Percentiles rank a stretch among this genome's conserved stretches.
Evolutionary conservation across 1,139 yeast species (phyloP).

Genomic region (Debaryomycetaceae sp.): DNA sequence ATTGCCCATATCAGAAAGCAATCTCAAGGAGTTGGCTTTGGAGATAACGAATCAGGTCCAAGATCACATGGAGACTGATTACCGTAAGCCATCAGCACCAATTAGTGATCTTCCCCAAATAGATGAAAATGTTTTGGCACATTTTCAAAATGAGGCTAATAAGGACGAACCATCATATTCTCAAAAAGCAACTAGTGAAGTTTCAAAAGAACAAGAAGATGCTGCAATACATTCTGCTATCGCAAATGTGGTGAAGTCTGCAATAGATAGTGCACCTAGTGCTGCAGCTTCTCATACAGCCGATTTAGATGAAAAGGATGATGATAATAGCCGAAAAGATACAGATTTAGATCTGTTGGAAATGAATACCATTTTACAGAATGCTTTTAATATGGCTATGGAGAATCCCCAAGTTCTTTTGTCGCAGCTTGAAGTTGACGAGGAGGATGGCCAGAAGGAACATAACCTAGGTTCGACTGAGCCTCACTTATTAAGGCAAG

Average conservation of each 20-base stretch:
- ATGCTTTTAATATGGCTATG: slow-evolving; percentile 71
- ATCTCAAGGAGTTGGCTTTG: slow-evolving; percentile 24
- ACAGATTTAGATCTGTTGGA: slow-evolving; percentile 50
- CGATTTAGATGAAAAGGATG: slow-evolving; percentile 11
- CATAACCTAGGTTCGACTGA: background rate
- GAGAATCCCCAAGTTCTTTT: slow-evolving; percentile 59
- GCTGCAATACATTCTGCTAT: slow-evolving; percentile 22
- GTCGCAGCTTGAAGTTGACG: slow-evolving; percentile 41
- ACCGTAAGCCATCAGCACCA: slow-evolving; percentile 9
- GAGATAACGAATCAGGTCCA: slow-evolving; percentile 36
- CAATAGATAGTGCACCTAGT: slow-evolving; percentile 10
- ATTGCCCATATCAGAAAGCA: slow-evolving; percentile 5
- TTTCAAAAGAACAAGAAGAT: slow-evolving; percentile 4
- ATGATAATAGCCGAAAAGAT: slow-evolving; percentile 23
- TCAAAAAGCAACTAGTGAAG: background rate
- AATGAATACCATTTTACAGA: slow-evolving; percentile 67
- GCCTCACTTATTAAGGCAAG: background rate
- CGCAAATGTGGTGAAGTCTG: slow-evolving; percentile 25
- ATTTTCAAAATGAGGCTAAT: slow-evolving; percentile 37
- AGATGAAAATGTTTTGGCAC: slow-evolving; percentile 37
- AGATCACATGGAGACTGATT: slow-evolving; percentile 19
- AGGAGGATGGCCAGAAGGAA: slow-evolving; percentile 1
- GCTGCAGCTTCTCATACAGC: background rate
- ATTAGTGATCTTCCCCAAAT: slow-evolving; percentile 29
- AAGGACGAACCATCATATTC: slow-evolving; percentile 15